Evolutionary conservation across 1,284 basidiomycete species (phyloP).

Genomic region (Cutaneotrichosporon curvatum): DNA sequence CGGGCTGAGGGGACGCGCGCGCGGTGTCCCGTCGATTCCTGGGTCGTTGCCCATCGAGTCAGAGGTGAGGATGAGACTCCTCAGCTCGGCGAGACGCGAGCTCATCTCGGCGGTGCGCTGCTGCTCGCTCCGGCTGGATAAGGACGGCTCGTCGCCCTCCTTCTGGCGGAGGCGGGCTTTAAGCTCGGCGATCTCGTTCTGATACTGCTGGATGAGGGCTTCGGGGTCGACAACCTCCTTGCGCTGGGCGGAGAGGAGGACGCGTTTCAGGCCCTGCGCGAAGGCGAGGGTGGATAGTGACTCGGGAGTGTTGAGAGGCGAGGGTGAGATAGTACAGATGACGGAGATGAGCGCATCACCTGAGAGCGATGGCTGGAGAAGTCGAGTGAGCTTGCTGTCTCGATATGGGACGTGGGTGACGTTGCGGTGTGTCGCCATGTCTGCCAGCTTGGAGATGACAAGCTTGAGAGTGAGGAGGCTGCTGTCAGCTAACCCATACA

Average conservation of each 20-base stretch:
- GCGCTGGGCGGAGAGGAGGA: conserved; percentile 74
- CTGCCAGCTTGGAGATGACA: conserved; percentile 80
- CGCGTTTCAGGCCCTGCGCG: conserved; percentile 53
- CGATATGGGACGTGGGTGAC: conserved; percentile 89
- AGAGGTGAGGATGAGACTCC: conserved; percentile 77
- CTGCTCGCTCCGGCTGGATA: conserved; percentile 47
- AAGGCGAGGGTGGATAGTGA: conserved; percentile 78
- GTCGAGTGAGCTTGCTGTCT: conserved; percentile 85
- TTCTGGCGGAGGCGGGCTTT: conserved; percentile 41
- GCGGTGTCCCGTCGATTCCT: conserved; percentile 39
- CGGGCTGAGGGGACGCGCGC: conserved; percentile 65
- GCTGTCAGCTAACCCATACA: neutral
- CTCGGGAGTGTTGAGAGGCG: conserved; percentile 61
- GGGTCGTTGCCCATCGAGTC: neutral
- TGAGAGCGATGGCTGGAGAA: conserved; percentile 87
- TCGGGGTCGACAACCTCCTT: conserved; percentile 90
- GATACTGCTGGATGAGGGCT: conserved; percentile 76
- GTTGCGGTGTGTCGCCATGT: conserved; percentile 72
- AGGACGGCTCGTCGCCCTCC: conserved; percentile 53
- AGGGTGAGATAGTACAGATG: conserved; percentile 89
- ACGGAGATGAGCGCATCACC: conserved; percentile 95
- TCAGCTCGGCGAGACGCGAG: conserved; percentile 70
- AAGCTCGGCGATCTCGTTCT: conserved; percentile 81
- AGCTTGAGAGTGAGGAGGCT: conserved; percentile 73
- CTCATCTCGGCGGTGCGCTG: conserved; percentile 65